A percentile compares a stretch with the other conserved stretches of the same genome.
These are phyloP conservation scores for Russula griseocarnosa DNA, from an alignment of 768 basidiomycete species.

Conservation along the genomic window DNA sequence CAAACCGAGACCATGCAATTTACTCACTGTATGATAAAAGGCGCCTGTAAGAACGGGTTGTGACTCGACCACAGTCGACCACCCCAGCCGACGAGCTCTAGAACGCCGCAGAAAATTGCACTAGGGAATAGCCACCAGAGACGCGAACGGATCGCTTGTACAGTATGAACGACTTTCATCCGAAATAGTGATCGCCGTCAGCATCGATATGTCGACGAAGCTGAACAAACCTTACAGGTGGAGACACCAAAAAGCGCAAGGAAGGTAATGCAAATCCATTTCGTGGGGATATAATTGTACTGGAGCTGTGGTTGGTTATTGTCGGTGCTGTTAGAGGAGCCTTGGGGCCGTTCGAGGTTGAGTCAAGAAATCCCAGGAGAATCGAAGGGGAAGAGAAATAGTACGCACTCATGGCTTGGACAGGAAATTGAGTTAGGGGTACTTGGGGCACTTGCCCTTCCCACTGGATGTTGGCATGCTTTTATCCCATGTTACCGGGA, in stretches of 20 bases:
- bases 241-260: slow-evolving; percentile 36
- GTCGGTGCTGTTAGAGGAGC: slow-evolving; percentile 15
- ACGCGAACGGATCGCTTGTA: slow-evolving; percentile 33
- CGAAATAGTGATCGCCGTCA: not conserved
- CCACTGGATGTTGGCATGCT: no score
- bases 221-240: slow-evolving; percentile 29
- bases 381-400: not conserved
- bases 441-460: no score
- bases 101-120: slow-evolving; percentile 19
- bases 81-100: slow-evolving; percentile 24
- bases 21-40: slow-evolving; percentile 26
- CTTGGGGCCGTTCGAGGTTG: not conserved
- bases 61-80: slow-evolving; percentile 23
- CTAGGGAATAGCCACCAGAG: slow-evolving; percentile 28
- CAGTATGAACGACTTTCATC: slow-evolving; percentile 15
- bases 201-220: not conserved
- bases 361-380: not conserved
- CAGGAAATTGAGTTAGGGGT: no score
- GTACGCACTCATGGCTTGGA: slow-evolving; percentile 14
- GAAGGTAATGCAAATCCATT: slow-evolving; percentile 39
- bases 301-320: not conserved
- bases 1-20: not conserved
- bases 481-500: no score
- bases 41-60: slow-evolving; percentile 8
- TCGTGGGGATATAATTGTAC: slow-evolving; percentile 39